A percentile compares a stretch with the other conserved stretches of the same genome.
phyloP scores from a whole-genome alignment of 352 stramenopile genomes.

The Globisporangium megalacanthum region DNA sequence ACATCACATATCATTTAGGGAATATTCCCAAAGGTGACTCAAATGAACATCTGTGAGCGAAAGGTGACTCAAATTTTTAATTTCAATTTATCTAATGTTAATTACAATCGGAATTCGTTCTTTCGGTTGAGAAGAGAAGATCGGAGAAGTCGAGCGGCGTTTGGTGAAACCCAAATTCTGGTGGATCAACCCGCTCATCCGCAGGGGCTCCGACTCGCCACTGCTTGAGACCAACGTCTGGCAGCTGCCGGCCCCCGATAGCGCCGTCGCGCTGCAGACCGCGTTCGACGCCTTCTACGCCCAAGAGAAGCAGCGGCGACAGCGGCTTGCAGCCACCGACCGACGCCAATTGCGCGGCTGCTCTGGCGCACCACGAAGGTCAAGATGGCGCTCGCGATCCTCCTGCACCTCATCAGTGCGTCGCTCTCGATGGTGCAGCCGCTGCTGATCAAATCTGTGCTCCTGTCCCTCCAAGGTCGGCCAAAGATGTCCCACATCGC shows the following conservation, averaged over 20 bases:
- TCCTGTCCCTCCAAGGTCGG: conserved; percentile 17
- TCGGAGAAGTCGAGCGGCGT: conserved; percentile 3
- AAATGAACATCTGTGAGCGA: too few relatives aligned
- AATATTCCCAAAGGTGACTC: too few relatives aligned
- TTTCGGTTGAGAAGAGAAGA: too few relatives aligned
- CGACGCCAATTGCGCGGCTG: conserved; percentile 6
- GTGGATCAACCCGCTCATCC: conserved; percentile 19
- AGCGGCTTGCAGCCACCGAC: not conserved
- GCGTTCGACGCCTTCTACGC: conserved; percentile 17
- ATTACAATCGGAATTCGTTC: too few relatives aligned
- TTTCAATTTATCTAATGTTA: too few relatives aligned
- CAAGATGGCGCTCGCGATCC: conserved; percentile 24
- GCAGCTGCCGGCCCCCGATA: conserved; percentile 18
- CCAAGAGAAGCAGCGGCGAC: conserved; percentile 3
- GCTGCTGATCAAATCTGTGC: conserved; percentile 27
- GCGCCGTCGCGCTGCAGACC: conserved; percentile 15
- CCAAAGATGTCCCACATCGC: conserved; percentile 19
- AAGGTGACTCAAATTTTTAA: too few relatives aligned
- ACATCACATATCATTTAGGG: too few relatives aligned
- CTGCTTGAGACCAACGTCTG: conserved; percentile 30
- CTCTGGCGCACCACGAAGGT: conserved; percentile 25
- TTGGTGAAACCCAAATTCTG: too few relatives aligned
- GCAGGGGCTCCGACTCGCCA: conserved; percentile 9
- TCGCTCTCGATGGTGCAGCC: conserved; percentile 22
- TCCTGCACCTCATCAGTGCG: conserved; percentile 21